These are phyloP conservation scores for Tetradesmus obliquus DNA, from an alignment of 139 green algal genomes.

Conservation along the genomic window DNA sequence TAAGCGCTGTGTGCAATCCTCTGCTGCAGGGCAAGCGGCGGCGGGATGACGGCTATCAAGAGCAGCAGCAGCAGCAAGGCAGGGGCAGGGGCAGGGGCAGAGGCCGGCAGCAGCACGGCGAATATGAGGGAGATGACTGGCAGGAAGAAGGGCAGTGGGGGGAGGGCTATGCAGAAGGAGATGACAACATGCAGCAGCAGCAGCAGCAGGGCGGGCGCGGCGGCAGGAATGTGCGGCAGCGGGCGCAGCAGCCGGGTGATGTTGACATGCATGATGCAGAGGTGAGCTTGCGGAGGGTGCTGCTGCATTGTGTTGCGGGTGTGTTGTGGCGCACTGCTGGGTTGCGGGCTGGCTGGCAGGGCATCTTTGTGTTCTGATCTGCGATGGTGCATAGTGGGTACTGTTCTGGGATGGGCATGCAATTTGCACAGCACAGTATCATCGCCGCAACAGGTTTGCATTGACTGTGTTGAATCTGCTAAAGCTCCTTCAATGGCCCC, in stretches of 20 bases:
- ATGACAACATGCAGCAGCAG: constrained; percentile 14
- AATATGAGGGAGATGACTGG: not conserved
- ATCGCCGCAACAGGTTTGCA: too few species aligned
- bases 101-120: not conserved
- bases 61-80: constrained; percentile 10
- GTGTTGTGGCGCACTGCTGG: too few species aligned
- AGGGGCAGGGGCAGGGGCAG: constrained; percentile 4
- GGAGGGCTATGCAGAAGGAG: not conserved
- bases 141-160: not conserved
- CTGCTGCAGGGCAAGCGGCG: constrained; percentile 52
- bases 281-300: not conserved
- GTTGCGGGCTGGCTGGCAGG: too few species aligned
- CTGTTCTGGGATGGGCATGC: too few species aligned
- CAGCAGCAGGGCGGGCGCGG: not conserved
- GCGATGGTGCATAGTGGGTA: too few species aligned
- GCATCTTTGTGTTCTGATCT: too few species aligned
- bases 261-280: constrained; percentile 40
- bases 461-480: too few species aligned
- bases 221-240: not conserved
- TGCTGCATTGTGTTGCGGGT: not conserved
- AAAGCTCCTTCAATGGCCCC: too few species aligned
- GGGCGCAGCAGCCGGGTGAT: constrained; percentile 1
- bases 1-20: not conserved
- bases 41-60: constrained; percentile 31
- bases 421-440: too few species aligned